Conservation (phyloP, 169 alveolate genomes). For the Plasmodium gonderi region DNA sequence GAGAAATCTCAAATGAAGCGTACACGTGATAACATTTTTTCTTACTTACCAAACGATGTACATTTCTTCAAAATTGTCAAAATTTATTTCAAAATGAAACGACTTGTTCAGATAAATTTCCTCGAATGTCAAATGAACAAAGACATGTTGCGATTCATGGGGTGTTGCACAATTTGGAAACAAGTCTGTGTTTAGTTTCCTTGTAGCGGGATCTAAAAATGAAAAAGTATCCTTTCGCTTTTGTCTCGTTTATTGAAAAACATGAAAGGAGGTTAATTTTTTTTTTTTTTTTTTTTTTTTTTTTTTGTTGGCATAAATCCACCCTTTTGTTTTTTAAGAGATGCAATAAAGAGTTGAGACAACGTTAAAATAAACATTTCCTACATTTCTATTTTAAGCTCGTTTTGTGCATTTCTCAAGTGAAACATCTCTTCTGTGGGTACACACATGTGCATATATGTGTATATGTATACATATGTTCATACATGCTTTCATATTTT, state of each 20-base stretch:
- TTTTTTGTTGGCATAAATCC: background rate
- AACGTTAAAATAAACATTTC: too few species aligned
- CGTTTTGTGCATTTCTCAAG: background rate
- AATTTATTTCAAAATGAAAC: background rate
- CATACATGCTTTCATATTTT: background rate
- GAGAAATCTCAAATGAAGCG: too few species aligned
- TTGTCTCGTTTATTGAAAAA: too few species aligned
- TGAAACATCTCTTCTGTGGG: background rate
- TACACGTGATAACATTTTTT: too few species aligned
- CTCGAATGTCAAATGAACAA: background rate
- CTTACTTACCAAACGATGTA: background rate
- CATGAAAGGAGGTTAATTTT: too few species aligned
- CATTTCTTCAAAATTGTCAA: background rate
- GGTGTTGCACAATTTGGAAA: background rate
- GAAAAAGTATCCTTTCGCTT: too few species aligned
- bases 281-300: background rate
- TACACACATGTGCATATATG: background rate
- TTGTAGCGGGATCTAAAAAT: too few species aligned
- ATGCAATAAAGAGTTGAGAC: background rate
- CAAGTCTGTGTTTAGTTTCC: too few species aligned
- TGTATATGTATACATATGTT: background rate
- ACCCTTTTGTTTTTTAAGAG: background rate
- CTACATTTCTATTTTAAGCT: too few species aligned
- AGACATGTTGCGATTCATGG: background rate
- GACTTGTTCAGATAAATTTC: background rate